Evolutionary conservation across 2,329 filamentous ascomycete species (phyloP).

Genomic region (Neonectria sp.): DNA sequence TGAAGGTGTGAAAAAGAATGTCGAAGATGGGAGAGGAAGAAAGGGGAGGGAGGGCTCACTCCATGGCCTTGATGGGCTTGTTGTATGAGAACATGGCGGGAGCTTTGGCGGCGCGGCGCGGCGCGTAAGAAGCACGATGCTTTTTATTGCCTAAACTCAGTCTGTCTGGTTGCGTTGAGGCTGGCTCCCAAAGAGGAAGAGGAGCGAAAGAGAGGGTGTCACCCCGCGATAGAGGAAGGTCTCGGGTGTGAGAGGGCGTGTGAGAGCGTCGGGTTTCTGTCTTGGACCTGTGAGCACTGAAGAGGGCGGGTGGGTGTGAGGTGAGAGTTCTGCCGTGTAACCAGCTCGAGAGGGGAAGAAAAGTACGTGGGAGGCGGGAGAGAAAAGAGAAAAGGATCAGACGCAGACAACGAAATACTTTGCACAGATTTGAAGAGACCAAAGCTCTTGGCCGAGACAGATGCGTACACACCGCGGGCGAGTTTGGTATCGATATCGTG

Average conservation of each 20-base stretch:
- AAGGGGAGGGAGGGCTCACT: constrained; percentile 49
- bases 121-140: constrained; percentile 30
- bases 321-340: constrained; percentile 20
- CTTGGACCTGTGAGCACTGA: background rate
- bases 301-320: constrained; percentile 14
- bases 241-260: constrained; percentile 39
- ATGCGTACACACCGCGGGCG: constrained; percentile 13
- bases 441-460: constrained; percentile 8
- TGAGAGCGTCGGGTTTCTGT: constrained; percentile 5
- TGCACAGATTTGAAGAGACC: constrained; percentile 8
- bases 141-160: constrained; percentile 39
- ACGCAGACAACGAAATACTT: background rate
- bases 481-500: constrained; percentile 16
- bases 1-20: constrained; percentile 15
- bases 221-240: constrained; percentile 39
- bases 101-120: constrained; percentile 26
- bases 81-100: constrained; percentile 54
- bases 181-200: constrained; percentile 42
- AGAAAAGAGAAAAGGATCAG: constrained; percentile 7
- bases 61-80: constrained; percentile 56
- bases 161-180: constrained; percentile 31
- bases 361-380: constrained; percentile 4
- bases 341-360: constrained; percentile 3
- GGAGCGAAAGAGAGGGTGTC: constrained; percentile 37
- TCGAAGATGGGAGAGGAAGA: constrained; percentile 25